These are phyloP conservation scores for Colletotrichum salicis DNA, from an alignment of 2,329 filamentous ascomycete species.

Conservation along the genomic window DNA sequence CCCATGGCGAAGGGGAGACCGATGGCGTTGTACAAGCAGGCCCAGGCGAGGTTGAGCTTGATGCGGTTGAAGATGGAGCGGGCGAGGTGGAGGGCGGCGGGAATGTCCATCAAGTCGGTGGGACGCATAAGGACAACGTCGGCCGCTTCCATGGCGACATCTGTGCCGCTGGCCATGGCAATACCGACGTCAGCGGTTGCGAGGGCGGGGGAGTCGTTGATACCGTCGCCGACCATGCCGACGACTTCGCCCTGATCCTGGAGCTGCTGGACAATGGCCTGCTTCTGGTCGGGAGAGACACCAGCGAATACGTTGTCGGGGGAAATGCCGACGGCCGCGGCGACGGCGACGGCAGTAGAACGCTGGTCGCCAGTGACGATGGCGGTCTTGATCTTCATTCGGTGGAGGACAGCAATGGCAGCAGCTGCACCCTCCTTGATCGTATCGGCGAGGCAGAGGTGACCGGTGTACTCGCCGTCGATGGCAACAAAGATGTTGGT, in stretches of 20 bases:
- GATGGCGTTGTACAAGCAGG: constrained; percentile 90
- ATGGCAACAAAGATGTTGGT: constrained; percentile 95
- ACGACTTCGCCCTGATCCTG: constrained; percentile 81
- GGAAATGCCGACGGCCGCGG: constrained; percentile 82
- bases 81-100: constrained; percentile 83
- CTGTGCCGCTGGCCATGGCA: constrained; percentile 90
- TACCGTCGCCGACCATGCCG: constrained; percentile 97
- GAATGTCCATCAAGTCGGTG: constrained; percentile 92
- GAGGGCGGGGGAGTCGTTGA: constrained; percentile 96
- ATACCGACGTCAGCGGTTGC: constrained; percentile 94
- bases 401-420: constrained; percentile 81
- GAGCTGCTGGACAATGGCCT: constrained; percentile 81
- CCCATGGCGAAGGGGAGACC: constrained; percentile 98
- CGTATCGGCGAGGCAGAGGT: constrained; percentile 86
- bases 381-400: constrained; percentile 86
- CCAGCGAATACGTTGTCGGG: constrained; percentile 81
- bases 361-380: constrained; percentile 95
- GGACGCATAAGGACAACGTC: constrained; percentile 96
- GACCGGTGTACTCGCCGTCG: constrained; percentile 81
- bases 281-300: constrained; percentile 92
- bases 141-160: constrained; percentile 97
- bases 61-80: constrained; percentile 90
- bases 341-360: constrained; percentile 85
- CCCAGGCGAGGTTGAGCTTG: constrained; percentile 92
- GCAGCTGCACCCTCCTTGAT: constrained; percentile 89